Evolutionary conservation across 139 green algal genomes (phyloP), one percentile per base, ranked within the genome.

Genomic region (Haematococcus sp.): DNA sequence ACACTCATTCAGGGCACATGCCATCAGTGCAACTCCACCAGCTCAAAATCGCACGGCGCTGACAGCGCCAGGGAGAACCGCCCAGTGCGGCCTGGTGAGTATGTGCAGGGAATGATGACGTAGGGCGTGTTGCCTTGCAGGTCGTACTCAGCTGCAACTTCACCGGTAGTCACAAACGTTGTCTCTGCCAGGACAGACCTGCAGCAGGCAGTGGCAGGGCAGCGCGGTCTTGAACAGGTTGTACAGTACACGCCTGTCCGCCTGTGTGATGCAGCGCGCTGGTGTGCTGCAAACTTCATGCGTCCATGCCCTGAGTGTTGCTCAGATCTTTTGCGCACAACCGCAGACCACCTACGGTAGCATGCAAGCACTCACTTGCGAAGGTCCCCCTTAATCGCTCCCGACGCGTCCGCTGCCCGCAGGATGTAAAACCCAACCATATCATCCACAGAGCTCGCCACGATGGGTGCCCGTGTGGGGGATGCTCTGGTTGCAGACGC

Each of bases 381-480:
- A 32, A 75, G 22, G 58, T 81, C 33, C 20, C 75, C 83, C 70
- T 73, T 73, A 30, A 84, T 84, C 15, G 77, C 75, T 0, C 84
- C 75, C 20, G 68, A 73, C 34, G 70, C 31, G 33, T 84, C 74
- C 5, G 71, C 68, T 20, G 73, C 68, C 44, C 64, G 23, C 51
- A 89, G 71, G 5, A 89, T 65, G 78, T 89, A 89, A 30, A 89
- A 77, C 16, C 84, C 84, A 23, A 89, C 76, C 84, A 89, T 89
- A 64, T 80, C 76, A n/a, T 89, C 81, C 28, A 85, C 63, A 49
- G 40, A 49, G 40, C 40, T 49, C 40, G 40, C 40, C 7, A 11
- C 7, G 40, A 49, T 49, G 40, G 40, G 40, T 49, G 40, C 40
- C 7, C 40, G 40, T 11, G 40, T 49, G 40, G 40, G 40, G 7